Evolutionary conservation across 768 basidiomycete species (phyloP), one percentile per base, ranked within the genome.

Genomic region (Heimioporus sp.): DNA sequence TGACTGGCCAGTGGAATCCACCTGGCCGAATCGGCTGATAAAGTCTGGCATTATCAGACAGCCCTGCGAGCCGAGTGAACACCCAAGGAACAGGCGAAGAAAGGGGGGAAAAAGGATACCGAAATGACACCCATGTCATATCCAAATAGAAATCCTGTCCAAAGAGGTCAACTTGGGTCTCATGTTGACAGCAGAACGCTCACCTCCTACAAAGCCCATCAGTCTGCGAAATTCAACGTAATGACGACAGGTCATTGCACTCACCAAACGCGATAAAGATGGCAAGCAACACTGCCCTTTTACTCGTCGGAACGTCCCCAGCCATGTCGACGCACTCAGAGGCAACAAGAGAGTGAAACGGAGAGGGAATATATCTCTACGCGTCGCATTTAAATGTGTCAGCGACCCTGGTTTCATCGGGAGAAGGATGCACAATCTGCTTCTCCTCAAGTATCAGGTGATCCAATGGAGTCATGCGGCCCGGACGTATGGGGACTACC

Each of bases 11-110:
- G 80, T 62, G 3, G 64, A 59, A 43, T 69, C 76, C 4, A 75
- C 46, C 59, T 81, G 71, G 31, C 87, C 88, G 61, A 90, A 90
- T 12, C 86, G 80, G 47, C 71, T 57, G 58, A 87, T 76, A 65
- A 90, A 90, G 65, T 90, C 87, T 9, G 80, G 80, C 85, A 89
- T 89, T 52, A 90, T 88, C 31, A 90, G 68, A 60, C 86, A 88
- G 75, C 87, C 88, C 81, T 85, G 60, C 3, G 31, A 21, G 13
- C 17, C 16, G 15, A 21, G 10, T 47, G 12, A 49, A 16, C 17
- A 53, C 46, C 49, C n/a, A 46, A 48, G 48, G n/a, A 36, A 50
- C 35, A 48, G 15, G n/a, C 12, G 43, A 21, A 35, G 35, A 35
- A 35, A 15, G 15, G 11, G 15, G 17, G 16, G 34, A 17, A 42